These are phyloP conservation scores for Protomyces macrosporus DNA, from an alignment of 1,139 yeast species.

Conservation along the genomic window DNA sequence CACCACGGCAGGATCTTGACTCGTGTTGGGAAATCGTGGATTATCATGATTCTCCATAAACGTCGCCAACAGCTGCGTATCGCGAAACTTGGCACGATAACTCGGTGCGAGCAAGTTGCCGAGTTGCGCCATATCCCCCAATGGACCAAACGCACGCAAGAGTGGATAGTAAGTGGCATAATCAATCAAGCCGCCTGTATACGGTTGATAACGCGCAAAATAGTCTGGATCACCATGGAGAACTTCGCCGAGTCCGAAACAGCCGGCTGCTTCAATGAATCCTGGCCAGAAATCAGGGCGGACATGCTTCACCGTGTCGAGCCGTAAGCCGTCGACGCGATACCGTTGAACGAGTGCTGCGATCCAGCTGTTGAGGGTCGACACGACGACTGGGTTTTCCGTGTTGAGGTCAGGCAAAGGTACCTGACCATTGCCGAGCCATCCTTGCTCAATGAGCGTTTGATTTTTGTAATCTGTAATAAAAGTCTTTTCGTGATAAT, in stretches of 20 bases:
- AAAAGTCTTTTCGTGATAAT: constrained; percentile 22
- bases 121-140: constrained; percentile 24
- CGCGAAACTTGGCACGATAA: constrained; percentile 17
- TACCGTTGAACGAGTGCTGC: constrained; percentile 19
- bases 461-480: constrained; percentile 27
- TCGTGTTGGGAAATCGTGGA: constrained; percentile 24
- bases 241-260: constrained; percentile 28
- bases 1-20: constrained; percentile 16
- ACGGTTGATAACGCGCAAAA: constrained; percentile 24
- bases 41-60: constrained; percentile 30
- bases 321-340: constrained; percentile 28
- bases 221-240: constrained; percentile 23
- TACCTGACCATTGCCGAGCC: constrained; percentile 26
- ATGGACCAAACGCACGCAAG: constrained; percentile 21
- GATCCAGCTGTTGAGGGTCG: constrained; percentile 19
- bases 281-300: constrained; percentile 25
- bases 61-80: constrained; percentile 22
- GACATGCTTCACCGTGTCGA: constrained; percentile 29
- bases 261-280: constrained; percentile 23
- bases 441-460: constrained; percentile 28
- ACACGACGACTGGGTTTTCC: constrained; percentile 16
- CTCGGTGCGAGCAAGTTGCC: constrained; percentile 10
- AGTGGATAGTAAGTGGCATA: constrained; percentile 27
- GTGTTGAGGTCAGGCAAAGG: constrained; percentile 28
- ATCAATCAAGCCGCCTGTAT: constrained; percentile 27